A percentile compares a stretch with the other conserved stretches of the same genome.
Conservation (phyloP, 73 alveolate genomes). For the Durusdinium trenchii region DNA sequence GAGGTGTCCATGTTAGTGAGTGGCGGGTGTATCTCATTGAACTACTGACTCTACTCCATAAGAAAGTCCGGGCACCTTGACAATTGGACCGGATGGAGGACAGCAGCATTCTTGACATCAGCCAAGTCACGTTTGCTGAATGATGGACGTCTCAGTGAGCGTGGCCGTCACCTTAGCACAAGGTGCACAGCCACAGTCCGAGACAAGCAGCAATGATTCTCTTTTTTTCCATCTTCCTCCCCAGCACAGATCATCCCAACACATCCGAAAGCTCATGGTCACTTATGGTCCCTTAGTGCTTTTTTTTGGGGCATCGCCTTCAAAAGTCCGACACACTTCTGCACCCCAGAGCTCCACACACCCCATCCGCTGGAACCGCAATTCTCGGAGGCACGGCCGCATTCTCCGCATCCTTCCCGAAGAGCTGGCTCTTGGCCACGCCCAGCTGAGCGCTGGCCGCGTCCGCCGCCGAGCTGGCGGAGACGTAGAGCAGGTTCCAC, state of each 20-base stretch:
- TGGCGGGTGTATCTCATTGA: too few relatives aligned
- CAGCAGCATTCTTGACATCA: background rate
- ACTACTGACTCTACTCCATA: too few relatives aligned
- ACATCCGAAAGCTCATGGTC: too few relatives aligned
- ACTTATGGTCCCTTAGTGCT: too few relatives aligned
- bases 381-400: constrained; percentile 45
- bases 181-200: background rate
- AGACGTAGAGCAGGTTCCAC: constrained; percentile 98
- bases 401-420: constrained; percentile 97
- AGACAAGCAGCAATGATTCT: background rate
- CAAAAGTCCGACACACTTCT: too few relatives aligned
- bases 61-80: background rate
- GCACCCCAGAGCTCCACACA: background rate
- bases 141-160: constrained; percentile 98
- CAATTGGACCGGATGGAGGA: background rate
- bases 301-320: too few relatives aligned
- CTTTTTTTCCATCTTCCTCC: too few relatives aligned
- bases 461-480: constrained; percentile 98
- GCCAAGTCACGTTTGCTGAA: constrained; percentile 97
- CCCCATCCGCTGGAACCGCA: background rate
- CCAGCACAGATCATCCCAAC: too few relatives aligned
- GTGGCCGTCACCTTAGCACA: constrained; percentile 97
- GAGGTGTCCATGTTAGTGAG: too few relatives aligned
- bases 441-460: constrained; percentile 97
- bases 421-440: constrained; percentile 97